Evolutionary conservation across 75 land plant genomes (phyloP).

Genomic region (Pinus taeda): DNA sequence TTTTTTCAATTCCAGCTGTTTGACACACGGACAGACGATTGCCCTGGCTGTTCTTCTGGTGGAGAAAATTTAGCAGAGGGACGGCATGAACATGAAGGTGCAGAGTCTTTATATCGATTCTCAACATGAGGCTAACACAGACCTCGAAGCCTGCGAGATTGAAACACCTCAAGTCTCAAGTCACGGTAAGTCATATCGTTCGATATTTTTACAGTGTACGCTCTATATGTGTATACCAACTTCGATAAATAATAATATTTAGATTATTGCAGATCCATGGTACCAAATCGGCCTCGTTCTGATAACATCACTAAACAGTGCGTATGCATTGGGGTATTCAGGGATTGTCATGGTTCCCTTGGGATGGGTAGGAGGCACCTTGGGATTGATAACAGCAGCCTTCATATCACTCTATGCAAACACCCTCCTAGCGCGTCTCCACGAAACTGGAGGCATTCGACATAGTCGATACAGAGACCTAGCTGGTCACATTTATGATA

Average conservation of each 20-base stretch:
- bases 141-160: not conserved
- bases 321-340: constrained; percentile 75
- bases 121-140: not conserved
- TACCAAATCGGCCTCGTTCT: constrained; percentile 68
- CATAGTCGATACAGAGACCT: constrained; percentile 88
- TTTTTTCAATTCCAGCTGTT: too few relatives aligned
- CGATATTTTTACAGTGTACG: too few relatives aligned
- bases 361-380: constrained; percentile 64
- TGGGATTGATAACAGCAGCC: constrained; percentile 53
- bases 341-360: constrained; percentile 80
- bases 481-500: constrained; percentile 76
- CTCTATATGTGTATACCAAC: too few relatives aligned
- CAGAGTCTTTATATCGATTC: too few relatives aligned
- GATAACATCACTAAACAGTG: constrained; percentile 71
- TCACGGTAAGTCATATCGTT: not conserved
- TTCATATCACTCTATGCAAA: constrained; percentile 72
- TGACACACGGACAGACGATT: too few relatives aligned
- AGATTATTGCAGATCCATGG: constrained; percentile 61
- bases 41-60: too few relatives aligned
- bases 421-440: constrained; percentile 60
- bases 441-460: constrained; percentile 75
- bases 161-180: not conserved
- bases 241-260: too few relatives aligned
- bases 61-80: too few relatives aligned
- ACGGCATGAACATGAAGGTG: too few relatives aligned